These are phyloP conservation scores for Penicillium diatomitis DNA, from an alignment of 495 filamentous ascomycete species.

Conservation along the genomic window DNA sequence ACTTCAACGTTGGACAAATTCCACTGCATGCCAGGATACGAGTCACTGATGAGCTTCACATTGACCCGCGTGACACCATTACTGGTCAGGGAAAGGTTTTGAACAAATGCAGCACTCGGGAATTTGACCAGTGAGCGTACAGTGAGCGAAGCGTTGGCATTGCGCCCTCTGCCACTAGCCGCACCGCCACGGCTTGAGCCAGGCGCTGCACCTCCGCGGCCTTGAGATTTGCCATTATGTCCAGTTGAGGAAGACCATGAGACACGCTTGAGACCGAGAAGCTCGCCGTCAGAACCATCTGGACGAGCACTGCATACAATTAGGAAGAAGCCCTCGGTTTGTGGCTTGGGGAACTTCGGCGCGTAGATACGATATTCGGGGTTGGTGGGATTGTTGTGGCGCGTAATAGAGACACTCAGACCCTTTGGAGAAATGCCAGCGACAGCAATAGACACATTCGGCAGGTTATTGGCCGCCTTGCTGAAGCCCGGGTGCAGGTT, in stretches of 20 bases:
- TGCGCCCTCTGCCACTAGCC: constrained; percentile 9
- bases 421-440: constrained; percentile 48
- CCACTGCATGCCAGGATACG: constrained; percentile 77
- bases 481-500: constrained; percentile 33
- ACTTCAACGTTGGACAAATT: constrained; percentile 23
- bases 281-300: constrained; percentile 56
- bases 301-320: constrained; percentile 44
- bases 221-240: constrained; percentile 13
- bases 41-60: constrained; percentile 72
- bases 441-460: constrained; percentile 57
- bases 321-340: constrained; percentile 90
- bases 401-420: constrained; percentile 53
- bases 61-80: constrained; percentile 41
- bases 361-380: constrained; percentile 67
- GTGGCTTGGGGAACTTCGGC: constrained; percentile 84
- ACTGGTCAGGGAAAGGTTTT: constrained; percentile 8
- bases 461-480: constrained; percentile 53
- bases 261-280: constrained; percentile 76
- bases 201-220: constrained; percentile 11
- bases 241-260: constrained; percentile 51
- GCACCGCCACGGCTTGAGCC: constrained; percentile 20
- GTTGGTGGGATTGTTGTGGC: constrained; percentile 55
- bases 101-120: constrained; percentile 31
- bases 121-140: constrained; percentile 50
- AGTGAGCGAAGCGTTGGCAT: constrained; percentile 5